Conservation (phyloP, 495 filamentous ascomycete species). For the Umbilicaria muhlenbergii region DNA sequence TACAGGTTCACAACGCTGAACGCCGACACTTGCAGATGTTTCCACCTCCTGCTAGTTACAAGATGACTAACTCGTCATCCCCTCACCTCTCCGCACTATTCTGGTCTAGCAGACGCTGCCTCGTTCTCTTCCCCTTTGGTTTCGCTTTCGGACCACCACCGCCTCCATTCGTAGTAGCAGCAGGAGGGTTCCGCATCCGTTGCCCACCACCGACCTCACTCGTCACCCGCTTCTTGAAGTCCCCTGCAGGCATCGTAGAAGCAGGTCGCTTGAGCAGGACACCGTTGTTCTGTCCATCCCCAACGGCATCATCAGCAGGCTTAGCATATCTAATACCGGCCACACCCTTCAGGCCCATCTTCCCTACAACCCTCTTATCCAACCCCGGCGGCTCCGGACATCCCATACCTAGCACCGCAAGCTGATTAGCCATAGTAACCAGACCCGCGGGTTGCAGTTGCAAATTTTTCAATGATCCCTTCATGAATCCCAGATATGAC, state of each 20-base stretch:
- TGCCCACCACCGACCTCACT: no score
- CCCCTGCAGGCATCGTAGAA: neutral
- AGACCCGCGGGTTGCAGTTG: conserved; percentile 25
- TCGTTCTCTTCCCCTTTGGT: no score
- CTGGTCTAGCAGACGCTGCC: no score
- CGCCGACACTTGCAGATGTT: no score
- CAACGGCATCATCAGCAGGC: neutral
- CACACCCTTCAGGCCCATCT: conserved; percentile 35
- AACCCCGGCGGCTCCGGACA: conserved; percentile 30
- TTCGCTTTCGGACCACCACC: no score
- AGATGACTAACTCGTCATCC: no score
- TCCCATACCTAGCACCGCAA: conserved; percentile 28
- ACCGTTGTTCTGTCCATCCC: neutral
- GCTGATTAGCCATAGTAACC: conserved; percentile 27
- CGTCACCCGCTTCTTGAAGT: no score
- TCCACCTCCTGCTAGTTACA: no score
- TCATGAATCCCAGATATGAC: conserved; percentile 36
- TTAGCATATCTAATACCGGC: conserved; percentile 26
- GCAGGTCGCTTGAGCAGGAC: neutral
- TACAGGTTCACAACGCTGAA: no score
- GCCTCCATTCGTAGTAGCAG: no score
- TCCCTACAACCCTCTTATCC: conserved; percentile 30
- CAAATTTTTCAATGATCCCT: conserved; percentile 23
- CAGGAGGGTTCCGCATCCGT: no score
- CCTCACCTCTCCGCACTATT: no score